A percentile compares a stretch with the other conserved stretches of the same genome.
Conservation (phyloP, 768 basidiomycete genomes). For the Pholiota microspora region DNA sequence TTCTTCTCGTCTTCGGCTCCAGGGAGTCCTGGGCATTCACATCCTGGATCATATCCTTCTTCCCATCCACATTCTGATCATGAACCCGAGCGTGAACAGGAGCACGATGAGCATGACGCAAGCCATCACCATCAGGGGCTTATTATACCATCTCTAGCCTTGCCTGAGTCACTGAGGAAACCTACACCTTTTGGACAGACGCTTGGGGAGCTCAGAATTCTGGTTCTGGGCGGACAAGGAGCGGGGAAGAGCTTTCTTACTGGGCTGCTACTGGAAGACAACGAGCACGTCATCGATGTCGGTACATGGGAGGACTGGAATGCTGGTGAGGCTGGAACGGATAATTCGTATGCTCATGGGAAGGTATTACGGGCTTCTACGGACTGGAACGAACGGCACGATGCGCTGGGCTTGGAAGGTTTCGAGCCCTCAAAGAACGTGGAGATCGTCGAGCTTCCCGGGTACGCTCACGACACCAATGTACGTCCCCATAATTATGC, state of each 20-base stretch:
- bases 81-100: slow-evolving; percentile 18
- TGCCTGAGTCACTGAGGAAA: slow-evolving; percentile 58
- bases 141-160: slow-evolving; percentile 66
- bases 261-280: slow-evolving; percentile 54
- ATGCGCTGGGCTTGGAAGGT: slow-evolving; percentile 63
- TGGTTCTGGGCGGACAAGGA: slow-evolving; percentile 49
- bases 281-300: slow-evolving; percentile 66
- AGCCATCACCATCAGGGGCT: slow-evolving; percentile 39
- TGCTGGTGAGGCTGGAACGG: slow-evolving; percentile 10
- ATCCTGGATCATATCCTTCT: slow-evolving; percentile 35
- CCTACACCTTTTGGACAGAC: slow-evolving; percentile 72
- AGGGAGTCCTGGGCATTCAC: slow-evolving; percentile 58
- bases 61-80: slow-evolving; percentile 33
- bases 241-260: slow-evolving; percentile 45
- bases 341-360: slow-evolving; percentile 24
- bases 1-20: slow-evolving; percentile 72
- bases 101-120: slow-evolving; percentile 4
- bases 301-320: slow-evolving; percentile 54
- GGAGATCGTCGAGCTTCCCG: slow-evolving; percentile 53
- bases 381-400: slow-evolving; percentile 68
- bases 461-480: slow-evolving; percentile 40
- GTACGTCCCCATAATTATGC: slow-evolving; percentile 35
- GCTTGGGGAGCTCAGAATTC: slow-evolving; percentile 55
- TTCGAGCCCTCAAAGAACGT: slow-evolving; percentile 65
- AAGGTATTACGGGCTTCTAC: slow-evolving; percentile 59